A percentile compares a stretch with the other conserved stretches of the same genome.
Evolutionary conservation across 2,329 filamentous ascomycete species (phyloP).

Genomic region (Penicillium vulpinum): DNA sequence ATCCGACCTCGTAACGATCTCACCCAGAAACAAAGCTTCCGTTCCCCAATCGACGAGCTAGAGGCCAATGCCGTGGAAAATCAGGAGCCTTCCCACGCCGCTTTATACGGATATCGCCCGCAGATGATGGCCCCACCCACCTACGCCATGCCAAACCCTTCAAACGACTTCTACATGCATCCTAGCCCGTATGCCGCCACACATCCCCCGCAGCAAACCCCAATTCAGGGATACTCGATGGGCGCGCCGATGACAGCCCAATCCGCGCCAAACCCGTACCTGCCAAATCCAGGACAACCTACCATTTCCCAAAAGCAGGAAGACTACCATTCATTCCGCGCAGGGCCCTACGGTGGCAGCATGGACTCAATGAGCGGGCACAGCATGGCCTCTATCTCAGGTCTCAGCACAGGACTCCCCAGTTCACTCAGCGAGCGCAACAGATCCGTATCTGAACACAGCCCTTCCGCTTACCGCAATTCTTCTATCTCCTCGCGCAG

Average conservation of each 20-base stretch:
- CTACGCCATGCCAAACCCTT: constrained; percentile 38
- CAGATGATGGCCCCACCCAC: constrained; percentile 36
- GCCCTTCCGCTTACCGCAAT: constrained; percentile 41
- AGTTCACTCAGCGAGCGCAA: constrained; percentile 38
- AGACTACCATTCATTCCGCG: constrained; percentile 39
- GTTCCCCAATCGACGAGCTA: constrained; percentile 63
- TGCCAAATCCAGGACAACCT: constrained; percentile 34
- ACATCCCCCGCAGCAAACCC: constrained; percentile 36
- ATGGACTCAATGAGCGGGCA: constrained; percentile 38
- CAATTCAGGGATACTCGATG: constrained; percentile 39
- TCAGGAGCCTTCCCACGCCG: constrained; percentile 39
- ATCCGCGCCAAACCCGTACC: constrained; percentile 40
- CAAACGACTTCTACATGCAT: constrained; percentile 42
- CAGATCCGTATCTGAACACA: constrained; percentile 39
- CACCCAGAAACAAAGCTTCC: constrained; percentile 65
- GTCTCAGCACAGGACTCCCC: constrained; percentile 34
- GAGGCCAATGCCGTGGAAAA: constrained; percentile 46
- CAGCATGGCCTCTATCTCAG: constrained; percentile 35
- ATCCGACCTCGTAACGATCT: constrained; percentile 60
- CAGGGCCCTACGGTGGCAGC: constrained; percentile 34
- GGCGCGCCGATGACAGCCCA: constrained; percentile 34
- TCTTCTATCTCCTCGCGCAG: constrained; percentile 42
- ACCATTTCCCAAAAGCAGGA: constrained; percentile 38
- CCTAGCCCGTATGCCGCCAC: constrained; percentile 33
- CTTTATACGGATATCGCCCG: constrained; percentile 44